Percentiles rank a stretch among this genome's conserved stretches.
These are phyloP conservation scores for Monosporascus cannonballus DNA, from an alignment of 2,329 filamentous ascomycete species.

Conservation along the genomic window DNA sequence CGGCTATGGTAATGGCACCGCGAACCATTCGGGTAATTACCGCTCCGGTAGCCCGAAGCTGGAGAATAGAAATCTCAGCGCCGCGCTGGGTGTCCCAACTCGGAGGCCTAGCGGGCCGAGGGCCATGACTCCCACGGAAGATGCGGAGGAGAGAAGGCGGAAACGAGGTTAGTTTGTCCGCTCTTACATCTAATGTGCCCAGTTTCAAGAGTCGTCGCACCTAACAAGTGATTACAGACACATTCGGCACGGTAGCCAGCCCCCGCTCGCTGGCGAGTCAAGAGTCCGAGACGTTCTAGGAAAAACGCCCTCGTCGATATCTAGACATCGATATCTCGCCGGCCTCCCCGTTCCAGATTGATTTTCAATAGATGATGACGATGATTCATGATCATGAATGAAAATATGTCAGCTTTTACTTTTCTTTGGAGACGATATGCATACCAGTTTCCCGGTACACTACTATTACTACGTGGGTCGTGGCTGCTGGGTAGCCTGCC, in stretches of 20 bases:
- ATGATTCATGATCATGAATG: background rate
- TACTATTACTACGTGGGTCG: background rate
- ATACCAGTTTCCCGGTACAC: background rate
- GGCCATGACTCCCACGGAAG: slow-evolving; percentile 53
- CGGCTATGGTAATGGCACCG: slow-evolving; percentile 44
- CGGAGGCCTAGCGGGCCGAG: slow-evolving; percentile 52
- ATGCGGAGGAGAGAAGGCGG: slow-evolving; percentile 41
- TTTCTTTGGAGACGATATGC: too few relatives aligned
- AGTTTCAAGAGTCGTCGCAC: background rate
- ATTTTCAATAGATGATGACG: slow-evolving; percentile 14
- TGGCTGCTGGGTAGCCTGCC: background rate
- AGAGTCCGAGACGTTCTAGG: slow-evolving; percentile 50
- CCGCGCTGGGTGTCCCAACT: slow-evolving; percentile 44
- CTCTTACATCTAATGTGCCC: background rate
- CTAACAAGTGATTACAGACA: slow-evolving; percentile 31
- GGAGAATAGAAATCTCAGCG: slow-evolving; percentile 53
- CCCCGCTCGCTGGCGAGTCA: slow-evolving; percentile 27
- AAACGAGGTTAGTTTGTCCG: slow-evolving; percentile 47
- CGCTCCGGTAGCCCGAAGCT: slow-evolving; percentile 47
- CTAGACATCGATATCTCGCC: slow-evolving; percentile 20
- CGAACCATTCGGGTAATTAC: slow-evolving; percentile 37
- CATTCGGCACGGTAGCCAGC: slow-evolving; percentile 43
- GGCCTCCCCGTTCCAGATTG: slow-evolving; percentile 23
- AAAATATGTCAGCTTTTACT: background rate
- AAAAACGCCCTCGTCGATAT: slow-evolving; percentile 17